phyloP scores from a whole-genome alignment of 768 basidiomycete species.

The Amylocystis lapponica region DNA sequence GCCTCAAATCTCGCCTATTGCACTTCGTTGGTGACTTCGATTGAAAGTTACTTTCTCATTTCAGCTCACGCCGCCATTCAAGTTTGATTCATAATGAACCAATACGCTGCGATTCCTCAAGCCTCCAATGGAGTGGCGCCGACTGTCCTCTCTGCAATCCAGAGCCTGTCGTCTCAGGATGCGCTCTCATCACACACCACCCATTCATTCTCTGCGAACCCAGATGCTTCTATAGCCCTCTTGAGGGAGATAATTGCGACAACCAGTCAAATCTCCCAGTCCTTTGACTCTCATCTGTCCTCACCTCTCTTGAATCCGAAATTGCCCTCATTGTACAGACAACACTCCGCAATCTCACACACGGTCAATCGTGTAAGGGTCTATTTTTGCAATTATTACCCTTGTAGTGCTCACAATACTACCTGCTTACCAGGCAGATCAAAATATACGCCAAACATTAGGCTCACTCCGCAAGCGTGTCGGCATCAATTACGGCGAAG shows the following conservation, averaged over 20 bases:
- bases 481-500: conserved; percentile 53
- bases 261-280: conserved; percentile 47
- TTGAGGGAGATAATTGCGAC: conserved; percentile 48
- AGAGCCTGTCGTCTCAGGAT: conserved; percentile 11
- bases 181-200: conserved; percentile 16
- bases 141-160: too few species aligned
- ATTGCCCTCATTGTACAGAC: conserved; percentile 60
- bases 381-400: conserved; percentile 8
- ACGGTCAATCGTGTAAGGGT: conserved; percentile 46
- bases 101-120: too few species aligned
- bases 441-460: conserved; percentile 44
- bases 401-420: conserved; percentile 6
- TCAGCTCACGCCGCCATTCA: too few species aligned
- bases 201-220: conserved; percentile 20
- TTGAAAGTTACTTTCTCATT: too few species aligned
- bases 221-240: conserved; percentile 22
- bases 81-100: too few species aligned
- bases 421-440: conserved; percentile 40
- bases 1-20: too few species aligned
- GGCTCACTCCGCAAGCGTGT: conserved; percentile 41
- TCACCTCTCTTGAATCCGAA: conserved; percentile 56
- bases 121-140: too few species aligned
- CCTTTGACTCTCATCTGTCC: conserved; percentile 45
- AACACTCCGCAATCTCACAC: conserved; percentile 50
- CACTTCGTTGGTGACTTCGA: too few species aligned